Conservation (phyloP, 2,329 filamentous ascomycete genomes). For the Clonostachys sp. region DNA sequence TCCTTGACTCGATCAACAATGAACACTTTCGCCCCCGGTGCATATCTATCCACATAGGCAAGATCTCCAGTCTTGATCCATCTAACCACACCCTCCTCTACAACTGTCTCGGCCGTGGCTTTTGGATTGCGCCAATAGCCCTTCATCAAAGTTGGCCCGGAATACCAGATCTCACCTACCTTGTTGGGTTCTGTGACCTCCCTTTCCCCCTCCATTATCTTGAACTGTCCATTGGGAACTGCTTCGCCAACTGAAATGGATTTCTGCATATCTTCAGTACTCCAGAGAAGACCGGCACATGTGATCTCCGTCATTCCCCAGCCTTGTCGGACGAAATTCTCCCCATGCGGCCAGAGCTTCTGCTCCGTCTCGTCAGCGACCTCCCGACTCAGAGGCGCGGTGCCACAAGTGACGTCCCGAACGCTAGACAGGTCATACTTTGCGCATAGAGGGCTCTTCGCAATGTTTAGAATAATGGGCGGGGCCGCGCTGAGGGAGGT, state of each 20-base stretch:
- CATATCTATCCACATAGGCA: neutral
- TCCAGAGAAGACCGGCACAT: constrained; percentile 36
- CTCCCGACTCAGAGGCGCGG: constrained; percentile 61
- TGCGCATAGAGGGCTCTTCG: constrained; percentile 64
- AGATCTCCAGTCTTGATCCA: neutral
- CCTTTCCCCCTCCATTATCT: neutral
- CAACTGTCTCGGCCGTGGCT: neutral
- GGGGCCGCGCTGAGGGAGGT: constrained; percentile 66
- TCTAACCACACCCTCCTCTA: neutral
- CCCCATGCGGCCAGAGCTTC: constrained; percentile 7
- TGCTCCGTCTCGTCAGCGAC: constrained; percentile 19
- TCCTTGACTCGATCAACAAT: constrained; percentile 36
- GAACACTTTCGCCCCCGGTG: constrained; percentile 20
- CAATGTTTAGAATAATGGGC: constrained; percentile 68
- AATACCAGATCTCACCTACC: neutral
- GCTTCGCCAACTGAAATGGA: too few relatives aligned
- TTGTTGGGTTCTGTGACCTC: neutral
- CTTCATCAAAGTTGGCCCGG: neutral
- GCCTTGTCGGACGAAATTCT: constrained; percentile 61
- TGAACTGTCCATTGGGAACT: neutral
- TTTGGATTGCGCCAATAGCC: neutral
- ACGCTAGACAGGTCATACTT: constrained; percentile 67
- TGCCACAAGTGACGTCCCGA: constrained; percentile 55
- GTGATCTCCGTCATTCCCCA: constrained; percentile 89
- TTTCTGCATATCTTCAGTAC: too few relatives aligned